A percentile compares a stretch with the other conserved stretches of the same genome.
phyloP scores from a whole-genome alignment of 1,284 basidiomycete genomes.

The Tremellales sp. region DNA sequence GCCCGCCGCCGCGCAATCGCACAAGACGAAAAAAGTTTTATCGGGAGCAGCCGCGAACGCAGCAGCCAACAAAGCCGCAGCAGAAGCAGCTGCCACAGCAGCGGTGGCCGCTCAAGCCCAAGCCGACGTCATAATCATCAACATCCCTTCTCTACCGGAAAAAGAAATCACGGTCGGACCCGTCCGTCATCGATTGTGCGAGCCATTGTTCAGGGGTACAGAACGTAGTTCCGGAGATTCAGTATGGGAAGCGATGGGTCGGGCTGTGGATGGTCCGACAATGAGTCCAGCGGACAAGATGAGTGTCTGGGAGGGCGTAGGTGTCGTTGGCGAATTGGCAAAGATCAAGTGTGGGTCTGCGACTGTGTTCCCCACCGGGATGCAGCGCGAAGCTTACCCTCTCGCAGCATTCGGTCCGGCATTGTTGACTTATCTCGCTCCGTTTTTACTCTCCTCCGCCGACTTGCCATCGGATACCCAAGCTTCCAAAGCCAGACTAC shows the following conservation, averaged over 20 bases:
- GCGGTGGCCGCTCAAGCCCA: conserved; percentile 25
- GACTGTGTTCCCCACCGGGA: neutral
- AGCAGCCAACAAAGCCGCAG: conserved; percentile 58
- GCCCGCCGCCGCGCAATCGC: conserved; percentile 25
- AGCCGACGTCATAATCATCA: conserved; percentile 31
- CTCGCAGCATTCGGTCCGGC: conserved; percentile 53
- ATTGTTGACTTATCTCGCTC: conserved; percentile 67
- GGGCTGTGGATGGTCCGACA: conserved; percentile 32
- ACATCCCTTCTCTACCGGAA: conserved; percentile 65
- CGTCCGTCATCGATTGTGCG: conserved; percentile 83
- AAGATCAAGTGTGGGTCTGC: conserved; percentile 65
- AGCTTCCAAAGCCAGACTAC: conserved; percentile 60
- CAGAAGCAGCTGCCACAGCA: conserved; percentile 57
- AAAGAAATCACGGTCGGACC: conserved; percentile 74
- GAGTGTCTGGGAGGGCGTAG: conserved; percentile 72
- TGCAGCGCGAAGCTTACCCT: neutral
- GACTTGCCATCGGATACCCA: conserved; percentile 56
- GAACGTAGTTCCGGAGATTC: conserved; percentile 55
- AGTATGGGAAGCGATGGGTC: conserved; percentile 45
- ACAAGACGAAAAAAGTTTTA: conserved; percentile 53
- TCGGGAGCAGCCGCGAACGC: no score
- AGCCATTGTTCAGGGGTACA: conserved; percentile 64
- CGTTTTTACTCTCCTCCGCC: conserved; percentile 63
- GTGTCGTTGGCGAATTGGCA: conserved; percentile 76
- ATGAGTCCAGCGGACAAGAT: conserved; percentile 55